phyloP scores from a whole-genome alignment of 106 monocot species.

The Acorus calamus region DNA sequence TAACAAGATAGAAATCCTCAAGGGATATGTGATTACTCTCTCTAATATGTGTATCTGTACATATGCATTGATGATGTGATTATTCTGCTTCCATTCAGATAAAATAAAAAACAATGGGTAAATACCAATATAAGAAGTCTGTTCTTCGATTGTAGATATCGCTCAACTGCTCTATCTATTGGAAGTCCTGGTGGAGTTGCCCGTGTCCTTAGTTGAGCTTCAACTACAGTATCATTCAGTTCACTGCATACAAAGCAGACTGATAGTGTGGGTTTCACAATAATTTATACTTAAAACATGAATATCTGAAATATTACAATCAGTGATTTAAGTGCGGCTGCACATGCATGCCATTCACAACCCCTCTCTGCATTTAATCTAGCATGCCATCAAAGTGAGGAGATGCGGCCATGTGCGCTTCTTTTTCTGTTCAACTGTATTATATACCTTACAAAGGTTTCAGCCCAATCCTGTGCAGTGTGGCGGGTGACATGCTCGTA shows the following conservation, averaged over 20 bases:
- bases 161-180: conserved; percentile 39
- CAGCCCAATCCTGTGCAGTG: conserved; percentile 98
- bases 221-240: conserved; percentile 92
- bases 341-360: too few relatives aligned
- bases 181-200: conserved; percentile 82
- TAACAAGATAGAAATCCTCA: too few relatives aligned
- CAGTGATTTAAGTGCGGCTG: too few relatives aligned
- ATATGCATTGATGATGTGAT: too few relatives aligned
- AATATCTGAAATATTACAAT: too few relatives aligned
- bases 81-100: too few relatives aligned
- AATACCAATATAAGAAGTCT: conserved; percentile 84
- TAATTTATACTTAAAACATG: too few relatives aligned
- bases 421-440: background rate
- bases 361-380: too few relatives aligned
- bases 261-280: background rate
- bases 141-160: conserved; percentile 72
- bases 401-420: too few relatives aligned
- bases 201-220: conserved; percentile 90
- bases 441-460: conserved; percentile 85
- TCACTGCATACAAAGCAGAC: conserved; percentile 48
- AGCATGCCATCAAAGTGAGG: too few relatives aligned
- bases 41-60: too few relatives aligned
- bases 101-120: background rate
- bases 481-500: conserved; percentile 98
- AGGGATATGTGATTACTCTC: too few relatives aligned